Conservation (phyloP, 306 rosid species). For the Fagus sylvatica region DNA sequence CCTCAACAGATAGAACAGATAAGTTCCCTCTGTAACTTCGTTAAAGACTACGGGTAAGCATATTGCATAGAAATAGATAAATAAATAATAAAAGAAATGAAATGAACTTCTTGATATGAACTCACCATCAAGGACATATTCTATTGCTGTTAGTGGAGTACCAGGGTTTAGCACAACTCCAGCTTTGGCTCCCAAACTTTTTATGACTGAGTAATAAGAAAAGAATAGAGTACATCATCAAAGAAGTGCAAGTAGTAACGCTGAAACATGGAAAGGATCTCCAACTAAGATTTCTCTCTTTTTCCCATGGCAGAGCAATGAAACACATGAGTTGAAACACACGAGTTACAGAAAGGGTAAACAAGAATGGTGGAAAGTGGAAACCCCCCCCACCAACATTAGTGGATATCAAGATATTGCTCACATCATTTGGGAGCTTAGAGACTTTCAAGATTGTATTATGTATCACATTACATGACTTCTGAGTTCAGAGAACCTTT, state of each 20-base stretch:
- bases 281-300: neutral
- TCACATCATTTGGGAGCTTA: neutral
- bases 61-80: neutral
- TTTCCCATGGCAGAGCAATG: neutral
- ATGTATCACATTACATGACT: neutral
- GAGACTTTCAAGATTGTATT: neutral
- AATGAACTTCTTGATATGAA: conserved; percentile 9
- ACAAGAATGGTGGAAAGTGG: neutral
- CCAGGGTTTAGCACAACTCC: conserved; percentile 98
- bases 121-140: conserved; percentile 96
- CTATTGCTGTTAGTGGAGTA: conserved; percentile 80
- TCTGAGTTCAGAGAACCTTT: neutral
- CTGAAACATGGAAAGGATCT: neutral
- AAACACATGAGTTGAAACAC: neutral
- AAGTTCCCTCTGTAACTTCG: neutral
- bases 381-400: no score
- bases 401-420: neutral
- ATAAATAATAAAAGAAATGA: neutral
- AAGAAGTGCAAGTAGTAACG: neutral
- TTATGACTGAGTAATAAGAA: conserved; percentile 62
- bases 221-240: neutral
- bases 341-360: neutral
- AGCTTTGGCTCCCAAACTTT: conserved; percentile 96
- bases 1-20: neutral
- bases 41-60: neutral